Conservation (phyloP, 2,329 filamentous ascomycete genomes). For the Aspergillus pseudoviridinutans region DNA sequence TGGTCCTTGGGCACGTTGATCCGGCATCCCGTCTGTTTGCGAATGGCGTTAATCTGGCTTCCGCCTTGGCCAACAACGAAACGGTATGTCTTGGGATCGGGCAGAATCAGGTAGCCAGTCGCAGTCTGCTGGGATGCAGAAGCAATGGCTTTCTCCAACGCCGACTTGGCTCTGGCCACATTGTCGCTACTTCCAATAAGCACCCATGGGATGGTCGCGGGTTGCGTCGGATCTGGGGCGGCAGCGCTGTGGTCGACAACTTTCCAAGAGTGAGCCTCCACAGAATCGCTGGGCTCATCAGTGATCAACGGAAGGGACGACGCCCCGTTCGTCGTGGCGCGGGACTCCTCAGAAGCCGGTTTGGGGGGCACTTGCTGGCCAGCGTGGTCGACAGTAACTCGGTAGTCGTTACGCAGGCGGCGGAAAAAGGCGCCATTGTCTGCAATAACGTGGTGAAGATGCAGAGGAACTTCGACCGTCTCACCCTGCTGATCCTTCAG, state of each 20-base stretch:
- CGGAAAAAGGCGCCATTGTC: constrained; percentile 95
- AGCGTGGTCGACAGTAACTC: constrained; percentile 87
- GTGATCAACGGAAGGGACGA: constrained; percentile 81
- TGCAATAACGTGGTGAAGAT: constrained; percentile 72
- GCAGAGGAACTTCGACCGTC: constrained; percentile 76
- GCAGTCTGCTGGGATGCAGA: constrained; percentile 50
- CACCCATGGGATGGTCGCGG: constrained; percentile 69
- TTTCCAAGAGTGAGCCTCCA: constrained; percentile 77
- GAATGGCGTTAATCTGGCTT: constrained; percentile 86
- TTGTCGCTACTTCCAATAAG: constrained; percentile 74
- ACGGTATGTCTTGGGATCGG: constrained; percentile 84
- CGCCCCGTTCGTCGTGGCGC: constrained; percentile 55
- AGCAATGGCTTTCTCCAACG: constrained; percentile 68
- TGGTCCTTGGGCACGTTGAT: constrained; percentile 90
- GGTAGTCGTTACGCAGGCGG: constrained; percentile 76
- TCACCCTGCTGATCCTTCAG: constrained; percentile 85
- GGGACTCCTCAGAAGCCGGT: constrained; percentile 50
- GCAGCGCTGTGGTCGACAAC: constrained; percentile 55
- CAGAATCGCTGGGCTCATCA: constrained; percentile 65
- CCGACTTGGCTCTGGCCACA: constrained; percentile 74
- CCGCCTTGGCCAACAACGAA: constrained; percentile 86
- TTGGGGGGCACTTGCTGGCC: constrained; percentile 73
- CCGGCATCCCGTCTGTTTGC: constrained; percentile 86
- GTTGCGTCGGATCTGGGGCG: constrained; percentile 25
- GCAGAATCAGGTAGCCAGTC: constrained; percentile 82